Base-by-base conservation (phyloP, 805 yeast species). In the Lipomyces yamadae region DNA sequence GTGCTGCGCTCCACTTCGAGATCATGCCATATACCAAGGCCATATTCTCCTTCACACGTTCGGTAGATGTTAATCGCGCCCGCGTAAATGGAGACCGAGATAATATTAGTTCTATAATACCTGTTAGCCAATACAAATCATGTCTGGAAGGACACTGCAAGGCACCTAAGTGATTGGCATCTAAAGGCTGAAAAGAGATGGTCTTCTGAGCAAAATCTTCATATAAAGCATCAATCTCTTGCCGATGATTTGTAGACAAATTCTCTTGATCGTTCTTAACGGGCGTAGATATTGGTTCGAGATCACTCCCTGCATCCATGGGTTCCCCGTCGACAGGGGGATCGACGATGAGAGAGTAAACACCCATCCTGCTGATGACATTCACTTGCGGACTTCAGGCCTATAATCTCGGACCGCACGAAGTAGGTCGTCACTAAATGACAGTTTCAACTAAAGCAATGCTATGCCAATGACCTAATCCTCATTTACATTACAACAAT, bases 1-100 rank as follows among this genome's bases (percentile, higher is more conserved):
- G 37, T 7, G 32, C 35, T 13, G 29, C 45, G 18, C 42, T 33
- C 42, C 58, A 32, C n/a, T 56, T 56, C 5, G 37, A 29, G 11
- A 56, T 29, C 42, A 56, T 13, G 42, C 24, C n/a, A 15, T 33
- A 33, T 2, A 56, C 58, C 29, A 34, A 3, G 4, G 29, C 34
- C 37, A 56, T 32, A 18, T 56, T 56, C 6, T 56, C 42, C 5
- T 34, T 56, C 29, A 56, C 42, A 15, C 42, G 34, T 29, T 32
- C 58, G 15, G 42, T 56, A 18, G 58, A 56, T 10, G 15, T 52
- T 18, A 56, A 18, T 7, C 37, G 58, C n/a, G 58, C 39, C 39
- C 18, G 58, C n/a, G 42, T 39, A 33, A 18, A 56, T 15, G 37
- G 34, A 18, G 58, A 56, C 24, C 42, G 18, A 56, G 37, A 56